Evolutionary conservation across 179 eudicot genomes (phyloP).

Genomic region (Amaranthus tricolor): DNA sequence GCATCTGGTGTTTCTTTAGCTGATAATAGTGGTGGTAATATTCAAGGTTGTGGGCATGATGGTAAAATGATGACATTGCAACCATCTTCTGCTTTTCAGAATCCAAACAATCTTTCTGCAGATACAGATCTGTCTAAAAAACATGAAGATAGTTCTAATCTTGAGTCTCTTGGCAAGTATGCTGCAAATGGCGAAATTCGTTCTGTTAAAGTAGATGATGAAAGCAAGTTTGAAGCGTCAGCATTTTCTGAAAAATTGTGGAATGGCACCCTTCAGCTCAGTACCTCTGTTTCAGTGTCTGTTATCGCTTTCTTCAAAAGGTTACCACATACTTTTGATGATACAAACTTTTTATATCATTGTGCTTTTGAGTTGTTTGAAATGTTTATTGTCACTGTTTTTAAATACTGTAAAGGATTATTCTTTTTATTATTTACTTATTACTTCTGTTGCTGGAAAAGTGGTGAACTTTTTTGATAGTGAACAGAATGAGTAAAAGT

Average conservation of each 20-base stretch:
- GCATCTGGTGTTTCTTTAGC: slow-evolving; percentile 32
- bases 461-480: background rate
- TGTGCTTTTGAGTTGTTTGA: slow-evolving; percentile 11
- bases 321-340: slow-evolving; percentile 28
- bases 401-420: background rate
- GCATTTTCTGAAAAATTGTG: slow-evolving; percentile 55
- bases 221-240: slow-evolving; percentile 32
- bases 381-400: background rate
- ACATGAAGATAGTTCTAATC: slow-evolving; percentile 23
- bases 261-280: slow-evolving; percentile 76
- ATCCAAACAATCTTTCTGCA: slow-evolving; percentile 21
- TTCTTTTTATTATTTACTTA: background rate
- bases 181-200: slow-evolving; percentile 21
- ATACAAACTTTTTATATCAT: slow-evolving; percentile 3
- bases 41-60: slow-evolving; percentile 30
- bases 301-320: slow-evolving; percentile 72
- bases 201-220: slow-evolving; percentile 32
- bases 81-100: slow-evolving; percentile 27
- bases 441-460: background rate
- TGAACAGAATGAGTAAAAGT: background rate
- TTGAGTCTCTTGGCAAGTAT: slow-evolving; percentile 11
- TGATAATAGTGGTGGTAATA: slow-evolving; percentile 23
- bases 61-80: slow-evolving; percentile 16
- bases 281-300: slow-evolving; percentile 56
- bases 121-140: slow-evolving; percentile 30